These are phyloP conservation scores for Candida nitratophila DNA, from an alignment of 805 yeast species.

Conservation along the genomic window DNA sequence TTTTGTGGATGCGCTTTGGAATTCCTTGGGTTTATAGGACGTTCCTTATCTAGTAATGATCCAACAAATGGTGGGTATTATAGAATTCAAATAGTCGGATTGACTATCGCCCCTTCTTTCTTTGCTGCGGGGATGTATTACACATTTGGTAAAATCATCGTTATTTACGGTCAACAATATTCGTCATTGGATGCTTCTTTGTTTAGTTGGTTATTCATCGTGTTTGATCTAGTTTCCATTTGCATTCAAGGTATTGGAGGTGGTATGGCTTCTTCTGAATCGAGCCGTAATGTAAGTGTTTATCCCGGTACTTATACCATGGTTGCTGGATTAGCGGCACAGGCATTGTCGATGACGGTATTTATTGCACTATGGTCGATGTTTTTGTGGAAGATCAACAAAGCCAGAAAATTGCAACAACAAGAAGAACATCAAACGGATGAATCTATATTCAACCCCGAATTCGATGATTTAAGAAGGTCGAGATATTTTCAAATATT, in stretches of 20 bases:
- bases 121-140: constrained; percentile 73
- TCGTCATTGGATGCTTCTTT: constrained; percentile 43
- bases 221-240: constrained; percentile 54
- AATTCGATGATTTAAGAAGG: constrained; percentile 24
- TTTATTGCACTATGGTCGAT: constrained; percentile 29
- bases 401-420: constrained; percentile 12
- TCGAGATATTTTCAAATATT: constrained; percentile 30
- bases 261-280: constrained; percentile 49
- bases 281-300: constrained; percentile 22
- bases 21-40: constrained; percentile 54
- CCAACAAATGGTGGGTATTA: constrained; percentile 28
- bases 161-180: constrained; percentile 46
- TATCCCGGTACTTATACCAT: constrained; percentile 49
- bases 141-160: constrained; percentile 52
- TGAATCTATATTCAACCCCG: constrained; percentile 15
- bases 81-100: constrained; percentile 51
- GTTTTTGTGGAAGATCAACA: not conserved
- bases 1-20: constrained; percentile 52
- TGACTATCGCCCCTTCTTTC: constrained; percentile 72
- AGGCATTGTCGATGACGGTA: constrained; percentile 57
- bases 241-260: constrained; percentile 67
- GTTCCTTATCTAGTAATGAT: constrained; percentile 29
- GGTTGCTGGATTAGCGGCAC: constrained; percentile 71
- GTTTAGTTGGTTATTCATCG: constrained; percentile 53
- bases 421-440: constrained; percentile 22